Base-by-base conservation (phyloP, 202 grass and related monocot species). In the Zizania palustris region DNA sequence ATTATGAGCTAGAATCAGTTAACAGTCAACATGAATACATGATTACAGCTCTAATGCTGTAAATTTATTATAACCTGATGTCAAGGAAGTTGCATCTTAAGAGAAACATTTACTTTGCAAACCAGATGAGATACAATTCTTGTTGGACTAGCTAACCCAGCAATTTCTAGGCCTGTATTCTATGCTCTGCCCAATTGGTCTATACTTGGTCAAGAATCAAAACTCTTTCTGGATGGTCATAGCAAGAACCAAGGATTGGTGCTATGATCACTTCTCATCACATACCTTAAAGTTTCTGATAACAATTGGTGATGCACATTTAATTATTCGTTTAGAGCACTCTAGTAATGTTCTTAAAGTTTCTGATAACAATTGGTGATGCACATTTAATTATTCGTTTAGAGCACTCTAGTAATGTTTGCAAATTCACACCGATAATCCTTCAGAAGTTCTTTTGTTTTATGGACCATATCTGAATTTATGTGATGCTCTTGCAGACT, bases 401-500 rank as follows among this genome's bases (percentile, higher is more conserved):
- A 10, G 33, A 84, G 7, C 14, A 48, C 33, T 4, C 5, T 1
- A 79, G 15, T 74, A 34, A 76, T 83, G 4, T 62, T 69, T 53
- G 13, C 62, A 48, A 51, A 79, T 46, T 43, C 22, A 64, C 1
- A n/a, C 2, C 49, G 54, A 16, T 45, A 0, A 8, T 63, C 38
- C 76, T 76, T 71, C 28, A 48, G 40, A 81, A 63, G 12, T 50
- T 60, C 21, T 65, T 41, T 63, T 3, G 12, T 51, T 20, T 21
- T 9, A 6, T 59, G 15, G 10, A 9, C 11, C 35, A 58, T 77
- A 9, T 63, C 50, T 66, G 16, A 45, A 12, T 51, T 65, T 35
- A 41, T 74, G 49, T 67, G 3, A 55, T 68, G 20, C 15, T 8
- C 56, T 42, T 54, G 60, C 79, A 87, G 85, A 22, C 42, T 82